phyloP scores from a whole-genome alignment of 352 stramenopile species.

The Phytophthora kernoviae region DNA sequence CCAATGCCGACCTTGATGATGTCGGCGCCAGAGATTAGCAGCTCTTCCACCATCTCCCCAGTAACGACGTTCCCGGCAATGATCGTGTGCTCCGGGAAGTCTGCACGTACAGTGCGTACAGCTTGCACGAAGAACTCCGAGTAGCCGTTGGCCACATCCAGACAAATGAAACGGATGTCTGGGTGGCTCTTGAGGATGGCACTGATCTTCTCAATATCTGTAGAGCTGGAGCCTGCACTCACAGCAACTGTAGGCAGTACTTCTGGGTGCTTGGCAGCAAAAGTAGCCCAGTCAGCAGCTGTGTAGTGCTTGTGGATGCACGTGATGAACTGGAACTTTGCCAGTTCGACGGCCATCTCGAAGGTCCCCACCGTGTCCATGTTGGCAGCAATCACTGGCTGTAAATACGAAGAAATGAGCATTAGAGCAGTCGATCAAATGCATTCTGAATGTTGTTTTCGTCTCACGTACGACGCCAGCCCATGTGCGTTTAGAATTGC shows the following conservation, averaged over 20 bases:
- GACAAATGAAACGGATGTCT: slow-evolving; percentile 84
- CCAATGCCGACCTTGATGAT: slow-evolving; percentile 95
- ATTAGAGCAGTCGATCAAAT: too few relatives aligned
- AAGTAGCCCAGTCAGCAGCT: slow-evolving; percentile 65
- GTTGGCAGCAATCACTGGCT: slow-evolving; percentile 91
- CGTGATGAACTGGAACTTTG: slow-evolving; percentile 86
- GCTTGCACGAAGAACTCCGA: slow-evolving; percentile 88
- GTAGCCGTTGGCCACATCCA: slow-evolving; percentile 92
- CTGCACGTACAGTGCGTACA: slow-evolving; percentile 59
- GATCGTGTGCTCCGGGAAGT: slow-evolving; percentile 83
- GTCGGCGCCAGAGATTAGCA: slow-evolving; percentile 90
- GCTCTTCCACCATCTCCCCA: slow-evolving; percentile 92
- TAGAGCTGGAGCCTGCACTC: slow-evolving; percentile 69
- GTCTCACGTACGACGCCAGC: slow-evolving; percentile 60
- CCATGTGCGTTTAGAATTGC: slow-evolving; percentile 81
- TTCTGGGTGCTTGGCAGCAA: slow-evolving; percentile 55
- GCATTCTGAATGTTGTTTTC: too few relatives aligned
- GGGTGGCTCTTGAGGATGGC: slow-evolving; percentile 61
- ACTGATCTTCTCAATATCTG: slow-evolving; percentile 77
- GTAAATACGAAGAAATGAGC: neutral
- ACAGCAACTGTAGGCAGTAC: slow-evolving; percentile 79
- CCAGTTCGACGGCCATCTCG: slow-evolving; percentile 83
- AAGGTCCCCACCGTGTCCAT: slow-evolving; percentile 94
- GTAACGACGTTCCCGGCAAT: slow-evolving; percentile 94
- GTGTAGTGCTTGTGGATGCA: slow-evolving; percentile 93